These are phyloP conservation scores for Microcyclosporella mali DNA, from an alignment of 2,329 filamentous ascomycete genomes.

Conservation along the genomic window DNA sequence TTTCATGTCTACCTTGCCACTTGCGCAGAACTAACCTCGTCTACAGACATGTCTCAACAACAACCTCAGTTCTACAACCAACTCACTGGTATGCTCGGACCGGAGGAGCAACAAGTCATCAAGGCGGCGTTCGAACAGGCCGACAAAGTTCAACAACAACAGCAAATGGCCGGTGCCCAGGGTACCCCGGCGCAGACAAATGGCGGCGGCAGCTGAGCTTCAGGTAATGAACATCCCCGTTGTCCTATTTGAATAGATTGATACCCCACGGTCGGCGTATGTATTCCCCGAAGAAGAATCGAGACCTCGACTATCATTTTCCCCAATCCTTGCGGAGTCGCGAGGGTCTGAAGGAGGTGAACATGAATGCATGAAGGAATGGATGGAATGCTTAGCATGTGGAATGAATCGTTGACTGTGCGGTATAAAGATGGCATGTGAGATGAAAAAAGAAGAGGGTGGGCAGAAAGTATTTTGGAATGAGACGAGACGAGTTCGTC, in stretches of 20 bases:
- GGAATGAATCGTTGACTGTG: background rate
- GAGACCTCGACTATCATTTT: background rate
- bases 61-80: conserved; percentile 83
- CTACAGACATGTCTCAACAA: conserved; percentile 74
- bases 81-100: conserved; percentile 69
- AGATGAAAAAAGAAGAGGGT: too few relatives aligned
- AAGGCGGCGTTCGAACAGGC: conserved; percentile 71
- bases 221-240: background rate
- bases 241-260: background rate
- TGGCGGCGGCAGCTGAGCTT: conserved; percentile 10
- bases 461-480: too few relatives aligned
- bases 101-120: conserved; percentile 75
- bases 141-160: conserved; percentile 43
- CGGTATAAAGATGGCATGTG: background rate
- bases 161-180: conserved; percentile 9
- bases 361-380: background rate
- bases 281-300: too few relatives aligned
- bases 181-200: conserved; percentile 8
- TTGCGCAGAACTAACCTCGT: conserved; percentile 26
- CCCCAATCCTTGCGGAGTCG: background rate
- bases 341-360: background rate
- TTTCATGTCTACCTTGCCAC: conserved; percentile 20
- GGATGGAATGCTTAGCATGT: background rate
- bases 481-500: too few relatives aligned
- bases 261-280: conserved; percentile 1